Base-by-base conservation (phyloP, 768 basidiomycete species). In the Chalciporus sphaerocephalus region DNA sequence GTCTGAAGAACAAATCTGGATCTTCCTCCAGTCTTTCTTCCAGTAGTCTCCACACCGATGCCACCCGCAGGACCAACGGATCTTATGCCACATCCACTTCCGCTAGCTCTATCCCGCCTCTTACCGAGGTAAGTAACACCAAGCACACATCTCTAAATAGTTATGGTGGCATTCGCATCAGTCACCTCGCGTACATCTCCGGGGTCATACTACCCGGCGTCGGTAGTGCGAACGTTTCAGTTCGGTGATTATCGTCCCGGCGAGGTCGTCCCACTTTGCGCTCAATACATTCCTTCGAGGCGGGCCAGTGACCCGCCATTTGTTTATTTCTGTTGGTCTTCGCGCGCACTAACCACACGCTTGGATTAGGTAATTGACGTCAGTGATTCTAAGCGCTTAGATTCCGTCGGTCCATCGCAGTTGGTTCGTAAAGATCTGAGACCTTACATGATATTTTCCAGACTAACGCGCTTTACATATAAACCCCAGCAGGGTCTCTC, bases 341-440 rank as follows among this genome's bases (percentile, higher is more conserved):
- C 0, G 18, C 38, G 41, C 39, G 5, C 46, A 17, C 35, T 57
- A 12, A 56, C 53, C 39, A 34, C 5, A 2, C 7, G 7, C n/a
- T 56, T n/a, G 25, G 35, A 41, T 61, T 62, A 64, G 64, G 65
- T 57, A 59, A 61, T 66, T 49, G 51, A 60, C 44, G 40, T 47
- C 61, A 58, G 23, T 11, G 9, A 16, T 27, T 20, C 4, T 16
- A 10, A 1, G 55, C 59, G 56, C 36, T 41, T 49, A 51, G 53
- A 58, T 51, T 39, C 54, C 33, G 43, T 48, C 42, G 35, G 45
- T 37, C 44, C 42, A 28, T 48, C 53, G 23, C 38, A 47, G 39
- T 21, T 54, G 20, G 57, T 62, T 43, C 54, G 60, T 65, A 52
- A 48, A 42, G 38, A 36, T 44, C 17, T 35, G 4, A 12, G 41